phyloP scores from a whole-genome alignment of 805 yeast species.

The Torulaspora delbrueckii region DNA sequence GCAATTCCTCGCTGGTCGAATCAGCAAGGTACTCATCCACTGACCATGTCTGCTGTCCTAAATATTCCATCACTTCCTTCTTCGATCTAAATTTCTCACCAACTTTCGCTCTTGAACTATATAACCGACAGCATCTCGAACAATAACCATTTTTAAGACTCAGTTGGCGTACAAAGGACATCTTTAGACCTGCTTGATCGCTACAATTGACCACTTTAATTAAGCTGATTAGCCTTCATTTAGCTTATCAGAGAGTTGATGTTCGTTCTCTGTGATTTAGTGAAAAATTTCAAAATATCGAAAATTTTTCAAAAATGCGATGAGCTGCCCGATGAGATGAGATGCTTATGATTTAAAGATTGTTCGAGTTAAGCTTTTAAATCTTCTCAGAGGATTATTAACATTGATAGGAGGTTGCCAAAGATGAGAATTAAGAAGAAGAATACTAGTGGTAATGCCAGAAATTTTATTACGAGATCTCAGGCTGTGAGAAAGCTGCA shows the following conservation, averaged over 20 bases:
- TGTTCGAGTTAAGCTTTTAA: not conserved
- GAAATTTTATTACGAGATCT: conserved; percentile 86
- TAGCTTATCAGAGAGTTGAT: not conserved
- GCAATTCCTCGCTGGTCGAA: conserved; percentile 11
- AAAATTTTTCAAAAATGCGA: conserved; percentile 22
- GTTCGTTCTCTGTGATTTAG: not conserved
- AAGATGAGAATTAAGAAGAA: conserved; percentile 69
- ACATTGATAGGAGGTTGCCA: not conserved
- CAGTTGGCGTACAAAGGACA: not conserved
- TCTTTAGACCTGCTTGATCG: not conserved
- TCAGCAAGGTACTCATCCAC: conserved; percentile 21
- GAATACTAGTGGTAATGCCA: conserved; percentile 83
- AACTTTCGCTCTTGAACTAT: conserved; percentile 9
- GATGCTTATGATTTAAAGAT: conserved; percentile 1
- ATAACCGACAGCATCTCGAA: not conserved
- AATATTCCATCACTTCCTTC: conserved; percentile 25
- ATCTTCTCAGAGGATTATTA: not conserved
- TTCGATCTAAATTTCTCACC: conserved; percentile 20
- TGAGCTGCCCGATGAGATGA: conserved; percentile 23
- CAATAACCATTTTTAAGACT: not conserved
- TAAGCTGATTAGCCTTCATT: not conserved
- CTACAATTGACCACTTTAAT: not conserved
- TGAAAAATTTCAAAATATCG: conserved; percentile 7
- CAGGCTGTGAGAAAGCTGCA: conserved; percentile 91
- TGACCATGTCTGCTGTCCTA: conserved; percentile 26